Percentiles rank a stretch among this genome's conserved stretches.
Evolutionary conservation across 148 eudicot genomes (phyloP).

Genomic region (Cornus controversa): DNA sequence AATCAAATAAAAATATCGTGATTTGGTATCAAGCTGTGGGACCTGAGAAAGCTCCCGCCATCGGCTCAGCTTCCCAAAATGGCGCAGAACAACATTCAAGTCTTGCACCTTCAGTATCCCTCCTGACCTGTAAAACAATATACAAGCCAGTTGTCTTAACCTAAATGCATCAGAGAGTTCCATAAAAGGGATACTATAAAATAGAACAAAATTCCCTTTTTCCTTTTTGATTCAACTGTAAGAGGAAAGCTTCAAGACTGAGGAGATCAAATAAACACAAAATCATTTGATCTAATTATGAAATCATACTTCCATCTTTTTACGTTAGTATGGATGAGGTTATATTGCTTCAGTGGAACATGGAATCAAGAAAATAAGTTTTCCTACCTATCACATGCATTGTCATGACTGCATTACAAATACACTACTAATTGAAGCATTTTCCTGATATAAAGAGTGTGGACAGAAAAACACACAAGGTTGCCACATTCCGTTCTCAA

Average conservation of each 20-base stretch:
- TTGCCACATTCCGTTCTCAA: background rate
- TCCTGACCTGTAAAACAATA: conserved; percentile 51
- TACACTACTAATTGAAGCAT: background rate
- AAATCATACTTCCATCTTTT: background rate
- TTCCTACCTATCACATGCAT: background rate
- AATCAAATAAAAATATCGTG: background rate
- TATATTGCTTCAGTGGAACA: background rate
- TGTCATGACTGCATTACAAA: background rate
- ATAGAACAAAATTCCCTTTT: background rate
- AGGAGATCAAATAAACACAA: background rate
- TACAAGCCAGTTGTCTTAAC: background rate
- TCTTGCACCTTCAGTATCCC: conserved; percentile 58
- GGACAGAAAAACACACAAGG: background rate
- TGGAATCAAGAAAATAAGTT: background rate
- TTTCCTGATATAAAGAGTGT: background rate
- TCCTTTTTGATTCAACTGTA: background rate
- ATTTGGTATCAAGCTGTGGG: background rate
- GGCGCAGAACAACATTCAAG: conserved; percentile 64
- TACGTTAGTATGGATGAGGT: background rate
- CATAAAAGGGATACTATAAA: background rate
- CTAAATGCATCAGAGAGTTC: background rate
- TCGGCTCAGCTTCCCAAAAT: conserved; percentile 56
- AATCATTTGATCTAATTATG: background rate
- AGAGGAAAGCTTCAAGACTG: background rate
- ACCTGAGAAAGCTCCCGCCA: conserved; percentile 77